Conservation (phyloP, 345 rosid genomes). For the Citrus medica region DNA sequence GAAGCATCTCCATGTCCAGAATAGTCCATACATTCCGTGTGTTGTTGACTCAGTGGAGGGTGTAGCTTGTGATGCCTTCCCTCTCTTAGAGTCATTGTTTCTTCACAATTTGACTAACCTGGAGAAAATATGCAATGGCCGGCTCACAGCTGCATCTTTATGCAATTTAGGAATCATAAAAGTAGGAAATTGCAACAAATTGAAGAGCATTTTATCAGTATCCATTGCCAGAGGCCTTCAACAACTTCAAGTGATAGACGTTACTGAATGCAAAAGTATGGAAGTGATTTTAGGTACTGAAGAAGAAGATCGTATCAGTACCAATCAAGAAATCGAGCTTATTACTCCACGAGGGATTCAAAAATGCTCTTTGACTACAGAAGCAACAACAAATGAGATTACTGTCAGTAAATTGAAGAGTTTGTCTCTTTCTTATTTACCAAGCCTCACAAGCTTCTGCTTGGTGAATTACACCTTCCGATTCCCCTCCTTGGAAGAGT, state of each 20-base stretch:
- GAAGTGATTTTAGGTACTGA: slow-evolving; percentile 15
- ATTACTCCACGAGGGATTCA: background rate
- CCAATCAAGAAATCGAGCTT: background rate
- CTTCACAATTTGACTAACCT: too few species aligned
- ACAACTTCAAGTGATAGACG: slow-evolving; percentile 18
- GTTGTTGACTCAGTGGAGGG: too few species aligned
- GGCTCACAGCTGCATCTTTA: slow-evolving; percentile 5
- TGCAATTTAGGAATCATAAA: slow-evolving; percentile 3
- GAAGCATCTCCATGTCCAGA: too few species aligned
- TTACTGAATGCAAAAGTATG: background rate
- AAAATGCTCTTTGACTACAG: background rate
- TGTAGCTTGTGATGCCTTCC: too few species aligned
- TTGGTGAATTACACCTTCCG: background rate
- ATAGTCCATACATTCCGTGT: too few species aligned
- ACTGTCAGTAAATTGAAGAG: background rate
- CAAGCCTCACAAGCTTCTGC: background rate
- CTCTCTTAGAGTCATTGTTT: too few species aligned
- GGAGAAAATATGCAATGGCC: too few species aligned
- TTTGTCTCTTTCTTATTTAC: background rate
- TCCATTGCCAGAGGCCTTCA: slow-evolving; percentile 10
- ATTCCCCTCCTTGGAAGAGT: background rate
- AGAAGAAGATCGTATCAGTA: background rate
- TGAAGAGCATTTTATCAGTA: slow-evolving; percentile 14
- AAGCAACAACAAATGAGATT: background rate
- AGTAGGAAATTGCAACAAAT: background rate